phyloP scores from a whole-genome alignment of 2,329 filamentous ascomycete genomes.

The Pseudocercospora eumusae region DNA sequence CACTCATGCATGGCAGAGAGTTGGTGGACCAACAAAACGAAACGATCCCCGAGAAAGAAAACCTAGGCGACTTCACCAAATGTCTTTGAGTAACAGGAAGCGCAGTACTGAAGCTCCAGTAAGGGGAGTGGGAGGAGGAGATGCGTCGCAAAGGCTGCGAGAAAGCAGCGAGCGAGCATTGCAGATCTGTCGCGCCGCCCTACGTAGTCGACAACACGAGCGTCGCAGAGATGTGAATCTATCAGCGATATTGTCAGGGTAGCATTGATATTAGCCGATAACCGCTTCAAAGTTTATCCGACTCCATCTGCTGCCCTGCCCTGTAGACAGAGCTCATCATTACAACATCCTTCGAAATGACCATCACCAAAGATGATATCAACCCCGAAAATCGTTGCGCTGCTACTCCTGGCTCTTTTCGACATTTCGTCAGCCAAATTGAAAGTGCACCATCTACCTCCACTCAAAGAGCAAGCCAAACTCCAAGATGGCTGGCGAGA shows the following conservation, averaged over 20 bases:
- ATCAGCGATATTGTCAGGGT: background rate
- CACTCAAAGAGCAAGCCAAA: constrained; percentile 26
- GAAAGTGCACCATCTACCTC: constrained; percentile 1
- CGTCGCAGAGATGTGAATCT: background rate
- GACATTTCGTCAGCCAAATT: background rate
- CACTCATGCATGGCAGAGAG: too few relatives aligned
- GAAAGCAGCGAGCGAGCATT: background rate
- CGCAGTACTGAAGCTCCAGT: background rate
- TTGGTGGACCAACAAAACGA: too few relatives aligned
- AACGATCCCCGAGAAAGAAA: too few relatives aligned
- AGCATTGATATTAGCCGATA: background rate
- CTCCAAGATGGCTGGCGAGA: constrained; percentile 27
- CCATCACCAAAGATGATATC: background rate
- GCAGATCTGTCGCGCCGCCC: background rate
- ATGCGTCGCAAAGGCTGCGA: background rate
- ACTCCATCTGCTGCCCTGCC: background rate
- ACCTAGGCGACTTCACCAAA: background rate
- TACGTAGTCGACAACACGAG: background rate
- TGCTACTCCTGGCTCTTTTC: background rate
- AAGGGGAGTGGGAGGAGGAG: background rate
- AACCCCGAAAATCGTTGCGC: background rate
- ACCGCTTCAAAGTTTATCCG: background rate
- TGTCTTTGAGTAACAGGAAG: background rate
- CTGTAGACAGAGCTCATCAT: background rate
- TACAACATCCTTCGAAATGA: background rate